Conservation (phyloP, 2,329 filamentous ascomycete genomes). For the Chalaropsis thielavioides region DNA sequence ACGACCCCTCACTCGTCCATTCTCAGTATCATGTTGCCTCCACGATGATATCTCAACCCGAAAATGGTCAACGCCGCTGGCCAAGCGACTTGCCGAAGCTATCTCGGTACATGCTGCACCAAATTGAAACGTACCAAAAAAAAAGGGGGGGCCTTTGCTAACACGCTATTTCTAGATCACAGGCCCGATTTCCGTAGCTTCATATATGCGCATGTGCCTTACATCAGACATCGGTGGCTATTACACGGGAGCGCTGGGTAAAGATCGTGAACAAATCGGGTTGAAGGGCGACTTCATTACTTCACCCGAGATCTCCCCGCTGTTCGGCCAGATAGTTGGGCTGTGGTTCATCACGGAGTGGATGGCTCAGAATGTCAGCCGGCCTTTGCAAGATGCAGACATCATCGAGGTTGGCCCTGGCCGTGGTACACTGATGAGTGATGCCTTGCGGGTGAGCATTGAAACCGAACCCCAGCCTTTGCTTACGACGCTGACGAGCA, state of each 20-base stretch:
- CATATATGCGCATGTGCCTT: constrained; percentile 97
- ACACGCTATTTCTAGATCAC: constrained; percentile 38
- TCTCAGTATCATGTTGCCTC: background rate
- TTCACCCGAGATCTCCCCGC: constrained; percentile 90
- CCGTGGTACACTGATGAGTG: constrained; percentile 90
- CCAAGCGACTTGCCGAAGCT: constrained; percentile 71
- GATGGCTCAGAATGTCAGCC: constrained; percentile 64
- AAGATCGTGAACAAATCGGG: constrained; percentile 77
- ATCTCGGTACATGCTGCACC: constrained; percentile 49
- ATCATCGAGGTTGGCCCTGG: constrained; percentile 91
- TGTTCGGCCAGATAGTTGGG: constrained; percentile 88
- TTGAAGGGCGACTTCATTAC: constrained; percentile 89
- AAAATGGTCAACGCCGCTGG: constrained; percentile 82
- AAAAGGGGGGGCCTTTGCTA: background rate
- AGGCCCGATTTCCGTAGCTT: constrained; percentile 78
- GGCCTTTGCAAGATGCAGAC: constrained; percentile 49
- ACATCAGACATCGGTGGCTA: constrained; percentile 85
- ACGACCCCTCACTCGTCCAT: background rate
- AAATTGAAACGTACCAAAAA: background rate
- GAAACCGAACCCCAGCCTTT: background rate
- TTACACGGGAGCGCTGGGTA: constrained; percentile 62
- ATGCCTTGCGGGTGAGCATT: constrained; percentile 64
- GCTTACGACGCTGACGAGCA: background rate
- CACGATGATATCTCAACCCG: constrained; percentile 7
- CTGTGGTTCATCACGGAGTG: constrained; percentile 95